Evolutionary conservation across 768 basidiomycete genomes (phyloP).

Genomic region (Boletus patriciae): DNA sequence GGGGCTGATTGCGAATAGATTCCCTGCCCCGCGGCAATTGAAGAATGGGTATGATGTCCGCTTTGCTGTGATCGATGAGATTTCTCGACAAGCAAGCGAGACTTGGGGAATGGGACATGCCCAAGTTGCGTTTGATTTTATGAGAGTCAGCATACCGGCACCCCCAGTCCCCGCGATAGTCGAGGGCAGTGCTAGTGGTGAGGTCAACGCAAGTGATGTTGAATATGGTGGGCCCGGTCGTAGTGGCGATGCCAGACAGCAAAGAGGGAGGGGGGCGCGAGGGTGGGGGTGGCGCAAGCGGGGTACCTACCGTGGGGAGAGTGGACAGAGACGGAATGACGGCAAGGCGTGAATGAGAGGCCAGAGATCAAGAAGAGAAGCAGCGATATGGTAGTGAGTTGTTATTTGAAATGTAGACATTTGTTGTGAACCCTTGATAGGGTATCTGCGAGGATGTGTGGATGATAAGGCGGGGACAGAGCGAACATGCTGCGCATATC

Average conservation of each 20-base stretch:
- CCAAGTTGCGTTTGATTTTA: slow-evolving; percentile 57
- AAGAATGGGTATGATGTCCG: slow-evolving; percentile 33
- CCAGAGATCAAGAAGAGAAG: background rate
- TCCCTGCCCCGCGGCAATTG: slow-evolving; percentile 48
- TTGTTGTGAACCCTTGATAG: background rate
- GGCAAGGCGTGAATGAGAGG: background rate
- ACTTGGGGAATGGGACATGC: slow-evolving; percentile 55
- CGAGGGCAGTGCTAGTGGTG: background rate
- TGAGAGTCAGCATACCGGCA: slow-evolving; percentile 44
- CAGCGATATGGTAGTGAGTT: background rate
- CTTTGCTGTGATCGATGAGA: slow-evolving; percentile 54
- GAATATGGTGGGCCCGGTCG: background rate
- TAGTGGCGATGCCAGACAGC: no score
- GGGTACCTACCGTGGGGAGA: background rate
- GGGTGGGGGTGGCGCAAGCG: background rate
- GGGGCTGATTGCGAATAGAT: slow-evolving; percentile 36
- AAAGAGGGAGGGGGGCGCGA: background rate
- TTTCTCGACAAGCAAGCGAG: slow-evolving; percentile 60
- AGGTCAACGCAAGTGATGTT: background rate
- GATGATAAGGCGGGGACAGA: no score
- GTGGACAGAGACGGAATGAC: slow-evolving; percentile 1
- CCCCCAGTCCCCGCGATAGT: background rate
- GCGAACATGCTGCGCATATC: background rate
- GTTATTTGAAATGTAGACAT: background rate
- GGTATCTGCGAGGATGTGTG: no score